Conservation (phyloP, 1,284 basidiomycete genomes). For the Singerocomus inundabilis region DNA sequence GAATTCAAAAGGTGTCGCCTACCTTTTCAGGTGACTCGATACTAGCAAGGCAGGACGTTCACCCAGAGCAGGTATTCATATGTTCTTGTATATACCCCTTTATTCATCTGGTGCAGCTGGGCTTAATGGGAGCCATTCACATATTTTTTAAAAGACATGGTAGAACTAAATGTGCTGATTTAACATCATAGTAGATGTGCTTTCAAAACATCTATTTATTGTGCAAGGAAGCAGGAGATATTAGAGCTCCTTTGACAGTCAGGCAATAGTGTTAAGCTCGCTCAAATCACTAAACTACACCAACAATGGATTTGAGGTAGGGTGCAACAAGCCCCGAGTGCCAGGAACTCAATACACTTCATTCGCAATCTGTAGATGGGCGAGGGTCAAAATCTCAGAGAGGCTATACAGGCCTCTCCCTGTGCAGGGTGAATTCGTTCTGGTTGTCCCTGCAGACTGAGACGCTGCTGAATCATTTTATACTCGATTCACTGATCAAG, state of each 20-base stretch:
- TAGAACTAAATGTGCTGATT: too few relatives aligned
- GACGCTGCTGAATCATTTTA: slow-evolving; percentile 48
- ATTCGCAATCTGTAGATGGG: slow-evolving; percentile 69
- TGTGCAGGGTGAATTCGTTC: slow-evolving; percentile 44
- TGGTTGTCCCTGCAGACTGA: slow-evolving; percentile 51
- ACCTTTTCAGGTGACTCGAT: too few relatives aligned
- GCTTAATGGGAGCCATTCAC: too few relatives aligned
- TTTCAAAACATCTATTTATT: too few relatives aligned
- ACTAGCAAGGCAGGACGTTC: too few relatives aligned
- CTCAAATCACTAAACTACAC: slow-evolving; percentile 53
- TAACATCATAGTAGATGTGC: too few relatives aligned
- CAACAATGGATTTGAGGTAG: slow-evolving; percentile 54
- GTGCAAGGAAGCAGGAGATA: too few relatives aligned
- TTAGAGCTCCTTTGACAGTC: slow-evolving; percentile 1
- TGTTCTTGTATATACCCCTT: too few relatives aligned
- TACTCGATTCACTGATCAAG: slow-evolving; percentile 36
- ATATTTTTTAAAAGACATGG: too few relatives aligned
- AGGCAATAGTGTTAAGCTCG: slow-evolving; percentile 46
- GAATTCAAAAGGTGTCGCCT: slow-evolving; percentile 20
- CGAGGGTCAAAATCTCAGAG: slow-evolving; percentile 41
- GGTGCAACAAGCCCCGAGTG: slow-evolving; percentile 64
- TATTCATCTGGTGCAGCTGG: too few relatives aligned
- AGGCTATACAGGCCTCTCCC: slow-evolving; percentile 39
- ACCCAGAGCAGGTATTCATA: too few relatives aligned
- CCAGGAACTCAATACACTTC: slow-evolving; percentile 65